These are phyloP conservation scores for Vickermania spadyakhi DNA, from an alignment of 208 protist species.

Conservation along the genomic window DNA sequence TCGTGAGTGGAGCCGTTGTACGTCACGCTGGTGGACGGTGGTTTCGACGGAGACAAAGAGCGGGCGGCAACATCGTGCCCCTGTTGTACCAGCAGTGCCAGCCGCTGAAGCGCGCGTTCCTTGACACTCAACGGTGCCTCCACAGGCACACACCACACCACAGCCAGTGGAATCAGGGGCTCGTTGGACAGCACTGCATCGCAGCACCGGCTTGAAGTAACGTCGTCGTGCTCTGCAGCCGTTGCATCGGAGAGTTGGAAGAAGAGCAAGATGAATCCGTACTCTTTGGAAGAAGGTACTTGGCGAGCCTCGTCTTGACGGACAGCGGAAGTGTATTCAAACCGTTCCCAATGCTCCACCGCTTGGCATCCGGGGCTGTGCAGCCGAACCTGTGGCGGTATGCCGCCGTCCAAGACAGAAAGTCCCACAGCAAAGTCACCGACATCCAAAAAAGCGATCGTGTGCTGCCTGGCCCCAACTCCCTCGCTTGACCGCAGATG, in stretches of 20 bases:
- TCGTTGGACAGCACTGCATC: slow-evolving; percentile 45
- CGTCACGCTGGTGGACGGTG: too few species aligned
- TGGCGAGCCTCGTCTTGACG: background rate
- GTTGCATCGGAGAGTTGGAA: background rate
- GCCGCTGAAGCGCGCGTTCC: slow-evolving; percentile 60
- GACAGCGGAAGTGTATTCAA: background rate
- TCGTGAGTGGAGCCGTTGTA: background rate
- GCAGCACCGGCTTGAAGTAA: slow-evolving; percentile 42
- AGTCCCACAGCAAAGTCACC: slow-evolving; percentile 69
- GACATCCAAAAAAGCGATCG: slow-evolving; percentile 69
- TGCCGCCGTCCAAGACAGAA: slow-evolving; percentile 74
- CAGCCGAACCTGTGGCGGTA: slow-evolving; percentile 68
- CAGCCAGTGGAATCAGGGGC: slow-evolving; percentile 68
- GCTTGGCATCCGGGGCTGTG: slow-evolving; percentile 30
- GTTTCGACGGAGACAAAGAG: too few species aligned
- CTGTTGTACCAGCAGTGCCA: slow-evolving; percentile 67
- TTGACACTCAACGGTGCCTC: slow-evolving; percentile 31
- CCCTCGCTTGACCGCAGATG: background rate
- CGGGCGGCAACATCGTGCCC: too few species aligned
- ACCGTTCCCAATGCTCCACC: background rate
- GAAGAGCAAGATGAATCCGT: background rate
- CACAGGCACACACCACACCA: slow-evolving; percentile 52
- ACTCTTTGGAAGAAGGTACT: background rate
- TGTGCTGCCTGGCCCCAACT: too few species aligned
- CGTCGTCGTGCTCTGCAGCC: slow-evolving; percentile 2